phyloP scores from a whole-genome alignment of 345 rosid species.

The Syzygium oleosum region DNA sequence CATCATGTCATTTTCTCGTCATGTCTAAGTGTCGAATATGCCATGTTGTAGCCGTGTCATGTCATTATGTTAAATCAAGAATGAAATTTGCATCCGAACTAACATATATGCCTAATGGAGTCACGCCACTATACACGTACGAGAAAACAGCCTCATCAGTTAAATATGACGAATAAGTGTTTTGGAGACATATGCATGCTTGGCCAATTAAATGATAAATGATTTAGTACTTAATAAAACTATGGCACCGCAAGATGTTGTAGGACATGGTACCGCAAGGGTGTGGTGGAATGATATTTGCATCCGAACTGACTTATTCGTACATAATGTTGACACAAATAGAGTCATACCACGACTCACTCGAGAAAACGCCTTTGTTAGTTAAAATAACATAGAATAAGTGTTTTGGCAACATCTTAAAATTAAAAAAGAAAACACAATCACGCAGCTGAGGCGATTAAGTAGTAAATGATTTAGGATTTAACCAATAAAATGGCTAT shows the following conservation, averaged over 20 bases:
- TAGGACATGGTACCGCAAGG: too few relatives aligned
- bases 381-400: neutral
- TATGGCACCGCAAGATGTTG: too few relatives aligned
- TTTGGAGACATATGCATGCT: too few relatives aligned
- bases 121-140: too few relatives aligned
- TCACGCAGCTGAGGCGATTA: neutral
- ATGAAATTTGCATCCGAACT: neutral
- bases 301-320: too few relatives aligned
- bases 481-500: neutral
- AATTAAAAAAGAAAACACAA: neutral
- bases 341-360: neutral
- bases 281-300: too few relatives aligned
- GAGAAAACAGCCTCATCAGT: too few relatives aligned
- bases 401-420: neutral
- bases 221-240: too few relatives aligned
- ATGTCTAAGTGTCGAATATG: neutral
- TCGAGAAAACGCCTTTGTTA: neutral
- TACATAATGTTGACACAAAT: too few relatives aligned
- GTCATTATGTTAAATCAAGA: neutral
- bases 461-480: neutral
- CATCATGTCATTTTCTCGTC: neutral
- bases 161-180: too few relatives aligned
- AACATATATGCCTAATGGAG: neutral
- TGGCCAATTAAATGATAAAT: too few relatives aligned
- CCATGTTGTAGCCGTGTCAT: neutral